Evolutionary conservation across 1,284 basidiomycete genomes (phyloP), one percentile per base, ranked within the genome.

Genomic region (Malassezia globosa): DNA sequence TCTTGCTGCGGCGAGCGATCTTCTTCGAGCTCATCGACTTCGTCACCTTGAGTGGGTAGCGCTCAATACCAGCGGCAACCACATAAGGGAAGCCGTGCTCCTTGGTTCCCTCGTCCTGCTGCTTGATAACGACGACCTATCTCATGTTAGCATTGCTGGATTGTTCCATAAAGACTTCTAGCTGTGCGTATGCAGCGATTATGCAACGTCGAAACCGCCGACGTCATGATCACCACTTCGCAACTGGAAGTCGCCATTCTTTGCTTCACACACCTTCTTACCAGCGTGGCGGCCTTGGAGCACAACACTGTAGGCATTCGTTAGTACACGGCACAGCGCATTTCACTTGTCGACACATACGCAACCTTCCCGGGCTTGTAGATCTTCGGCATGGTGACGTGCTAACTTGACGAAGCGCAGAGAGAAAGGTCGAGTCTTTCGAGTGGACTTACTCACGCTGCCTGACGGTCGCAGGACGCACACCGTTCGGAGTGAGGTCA

Each of bases 301-400:
- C 46, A 68, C 62, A 56, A 72, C 62, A 27, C 52, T 54, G 35
- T 36, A 7, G 26, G 31, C 18, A 18, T 19, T 27, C 16, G 21
- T 31, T 10, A 31, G n/a, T 10, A 37, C 22, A 16, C 4, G 18
- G n/a, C 29, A 31, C 11, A 31, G 29, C 29, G 11, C 29, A 5
- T 31, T 13, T n/a, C 25, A 31, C 29, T 31, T 31, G 25, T 36
- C 16, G 37, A 38, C 42, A 54, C 52, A 39, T 44, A 54, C 49
- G 72, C 64, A 72, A 89, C 89, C 82, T 95, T 96, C 77, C 90
- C 90, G 76, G 90, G 85, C 80, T 67, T 67, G 65, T 62, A 67
- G 55, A 67, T 66, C 58, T 64, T 65, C 37, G 64, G 62, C 64
- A 67, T 67, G 23, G 31, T 33, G 35, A 42, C 34, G 39, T 36